phyloP scores from a whole-genome alignment of 1,284 basidiomycete genomes.

The Leccinum fuscescens region DNA sequence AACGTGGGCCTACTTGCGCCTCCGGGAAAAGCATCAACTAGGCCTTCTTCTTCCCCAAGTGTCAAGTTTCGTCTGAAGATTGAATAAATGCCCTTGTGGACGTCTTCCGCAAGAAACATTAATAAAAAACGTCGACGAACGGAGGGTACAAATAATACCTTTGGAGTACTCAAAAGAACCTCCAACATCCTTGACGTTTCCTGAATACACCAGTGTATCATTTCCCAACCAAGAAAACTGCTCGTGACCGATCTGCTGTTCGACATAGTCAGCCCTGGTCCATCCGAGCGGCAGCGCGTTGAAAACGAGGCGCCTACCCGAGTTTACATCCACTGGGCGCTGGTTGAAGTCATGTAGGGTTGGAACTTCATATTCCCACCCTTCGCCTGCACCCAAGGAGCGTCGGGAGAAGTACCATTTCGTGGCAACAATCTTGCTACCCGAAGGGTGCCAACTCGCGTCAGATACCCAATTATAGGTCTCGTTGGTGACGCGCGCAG shows the following conservation, averaged over 20 bases:
- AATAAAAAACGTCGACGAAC: neutral
- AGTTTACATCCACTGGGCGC: conserved; percentile 40
- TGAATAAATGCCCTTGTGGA: conserved; percentile 67
- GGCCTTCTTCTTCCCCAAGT: conserved; percentile 45
- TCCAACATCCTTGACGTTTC: conserved; percentile 55
- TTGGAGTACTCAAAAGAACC: conserved; percentile 61
- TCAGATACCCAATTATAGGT: conserved; percentile 69
- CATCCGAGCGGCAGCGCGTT: conserved; percentile 59
- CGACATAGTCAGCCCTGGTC: conserved; percentile 53
- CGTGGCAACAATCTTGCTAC: conserved; percentile 59
- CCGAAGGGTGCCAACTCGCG: conserved; percentile 66
- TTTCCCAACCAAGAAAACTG: conserved; percentile 61
- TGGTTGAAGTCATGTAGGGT: conserved; percentile 24
- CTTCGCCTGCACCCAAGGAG: conserved; percentile 67
- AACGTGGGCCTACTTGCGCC: conserved; percentile 71
- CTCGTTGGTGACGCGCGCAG: conserved; percentile 67
- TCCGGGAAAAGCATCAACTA: conserved; percentile 59
- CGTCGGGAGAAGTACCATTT: conserved; percentile 70
- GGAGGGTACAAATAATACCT: conserved; percentile 38
- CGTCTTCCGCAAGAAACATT: conserved; percentile 41
- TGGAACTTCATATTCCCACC: conserved; percentile 61
- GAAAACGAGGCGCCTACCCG: conserved; percentile 55
- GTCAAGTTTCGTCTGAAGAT: conserved; percentile 65
- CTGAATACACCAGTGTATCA: conserved; percentile 61
- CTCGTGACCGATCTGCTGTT: conserved; percentile 71